These are phyloP conservation scores for Hansenula lynferdii DNA, from an alignment of 1,139 yeast species.

Conservation along the genomic window DNA sequence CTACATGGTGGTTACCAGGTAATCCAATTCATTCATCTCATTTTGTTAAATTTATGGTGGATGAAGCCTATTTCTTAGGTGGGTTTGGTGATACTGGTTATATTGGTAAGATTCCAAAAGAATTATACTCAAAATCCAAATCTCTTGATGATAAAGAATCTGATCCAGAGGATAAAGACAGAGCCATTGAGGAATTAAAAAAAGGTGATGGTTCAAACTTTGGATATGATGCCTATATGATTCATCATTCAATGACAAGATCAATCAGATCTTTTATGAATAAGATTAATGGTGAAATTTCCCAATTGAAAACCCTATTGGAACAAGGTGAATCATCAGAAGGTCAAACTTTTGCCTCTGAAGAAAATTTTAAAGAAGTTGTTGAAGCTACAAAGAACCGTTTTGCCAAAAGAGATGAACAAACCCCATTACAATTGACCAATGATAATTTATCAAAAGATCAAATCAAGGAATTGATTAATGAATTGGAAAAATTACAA, in stretches of 20 bases:
- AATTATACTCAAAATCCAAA: conserved; percentile 42
- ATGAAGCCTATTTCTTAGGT: conserved; percentile 60
- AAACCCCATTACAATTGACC: conserved; percentile 1
- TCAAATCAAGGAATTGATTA: conserved; percentile 7
- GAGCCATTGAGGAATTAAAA: conserved; percentile 3
- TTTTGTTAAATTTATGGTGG: conserved; percentile 61
- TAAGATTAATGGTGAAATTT: conserved; percentile 3
- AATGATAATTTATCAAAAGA: conserved; percentile 13
- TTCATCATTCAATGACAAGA: conserved; percentile 6
- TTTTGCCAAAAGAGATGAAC: conserved; percentile 8
- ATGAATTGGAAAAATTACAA: conserved; percentile 8
- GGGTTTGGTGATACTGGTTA: conserved; percentile 78
- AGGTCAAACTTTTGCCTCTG: neutral
- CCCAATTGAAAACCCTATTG: neutral
- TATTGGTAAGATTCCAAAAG: conserved; percentile 63
- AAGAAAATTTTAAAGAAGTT: neutral
- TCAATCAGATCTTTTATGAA: neutral
- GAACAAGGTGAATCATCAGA: neutral
- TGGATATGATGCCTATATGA: conserved; percentile 10
- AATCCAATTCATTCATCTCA: conserved; percentile 51
- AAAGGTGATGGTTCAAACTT: conserved; percentile 9
- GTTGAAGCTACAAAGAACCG: neutral
- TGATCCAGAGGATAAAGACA: neutral
- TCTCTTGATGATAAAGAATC: conserved; percentile 1
- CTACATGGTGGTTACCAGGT: conserved; percentile 67